Evolutionary conservation across 2,329 filamentous ascomycete genomes (phyloP).

Genomic region (Clarireedia sp.): DNA sequence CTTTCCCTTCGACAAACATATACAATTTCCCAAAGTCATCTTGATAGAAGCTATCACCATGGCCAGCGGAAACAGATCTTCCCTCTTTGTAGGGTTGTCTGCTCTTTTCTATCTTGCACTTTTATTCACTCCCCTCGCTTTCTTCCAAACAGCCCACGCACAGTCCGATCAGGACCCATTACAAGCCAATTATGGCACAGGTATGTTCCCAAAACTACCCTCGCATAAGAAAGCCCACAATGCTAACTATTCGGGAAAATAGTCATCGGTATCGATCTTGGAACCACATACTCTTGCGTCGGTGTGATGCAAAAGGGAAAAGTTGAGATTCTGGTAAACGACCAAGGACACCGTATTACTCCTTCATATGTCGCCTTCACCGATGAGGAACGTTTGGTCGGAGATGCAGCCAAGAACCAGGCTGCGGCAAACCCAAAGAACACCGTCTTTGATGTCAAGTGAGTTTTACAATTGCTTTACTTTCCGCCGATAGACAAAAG

Average conservation of each 20-base stretch:
- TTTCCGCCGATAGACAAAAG: neutral
- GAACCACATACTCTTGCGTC: slow-evolving; percentile 83
- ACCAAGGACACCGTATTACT: slow-evolving; percentile 94
- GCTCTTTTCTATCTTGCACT: slow-evolving; percentile 86
- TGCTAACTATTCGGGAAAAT: slow-evolving; percentile 16
- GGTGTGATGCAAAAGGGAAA: slow-evolving; percentile 95
- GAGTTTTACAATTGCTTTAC: slow-evolving; percentile 34
- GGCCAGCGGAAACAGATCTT: slow-evolving; percentile 55
- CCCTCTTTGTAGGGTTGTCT: slow-evolving; percentile 75
- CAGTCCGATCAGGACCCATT: slow-evolving; percentile 58
- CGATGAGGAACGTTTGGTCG: slow-evolving; percentile 96
- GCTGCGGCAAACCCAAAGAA: slow-evolving; percentile 98
- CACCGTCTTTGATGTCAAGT: slow-evolving; percentile 99
- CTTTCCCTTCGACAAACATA: neutral
- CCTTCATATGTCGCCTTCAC: slow-evolving; percentile 96
- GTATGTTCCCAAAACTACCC: slow-evolving; percentile 29
- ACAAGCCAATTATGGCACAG: slow-evolving; percentile 69
- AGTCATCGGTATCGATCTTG: slow-evolving; percentile 93
- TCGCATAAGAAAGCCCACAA: neutral
- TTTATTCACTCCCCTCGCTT: slow-evolving; percentile 78
- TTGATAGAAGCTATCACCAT: slow-evolving; percentile 35
- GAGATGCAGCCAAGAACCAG: slow-evolving; percentile 99
- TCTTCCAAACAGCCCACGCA: slow-evolving; percentile 68
- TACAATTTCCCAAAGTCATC: slow-evolving; percentile 4
- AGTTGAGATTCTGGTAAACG: slow-evolving; percentile 92